Conservation (phyloP, 2,329 filamentous ascomycete species). For the Trichoderma brevicompactum region DNA sequence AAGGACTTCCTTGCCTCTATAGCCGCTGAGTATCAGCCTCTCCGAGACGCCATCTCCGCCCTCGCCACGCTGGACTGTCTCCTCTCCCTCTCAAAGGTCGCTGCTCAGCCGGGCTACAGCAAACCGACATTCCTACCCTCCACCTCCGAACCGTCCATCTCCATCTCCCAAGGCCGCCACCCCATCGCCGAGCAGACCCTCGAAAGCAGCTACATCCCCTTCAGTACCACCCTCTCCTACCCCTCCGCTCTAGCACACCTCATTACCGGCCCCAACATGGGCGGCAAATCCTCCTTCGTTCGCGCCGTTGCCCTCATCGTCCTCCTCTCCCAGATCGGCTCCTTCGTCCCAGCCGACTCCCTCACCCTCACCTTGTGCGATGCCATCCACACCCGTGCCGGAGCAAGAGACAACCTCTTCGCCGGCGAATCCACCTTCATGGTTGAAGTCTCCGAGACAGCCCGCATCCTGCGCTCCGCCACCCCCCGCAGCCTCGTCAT, state of each 20-base stretch:
- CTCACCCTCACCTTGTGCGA: slow-evolving; percentile 82
- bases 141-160: slow-evolving; percentile 67
- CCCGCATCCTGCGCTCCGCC: slow-evolving; percentile 86
- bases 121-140: slow-evolving; percentile 71
- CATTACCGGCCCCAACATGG: slow-evolving; percentile 98
- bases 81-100: slow-evolving; percentile 81
- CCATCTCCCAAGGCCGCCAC: slow-evolving; percentile 71
- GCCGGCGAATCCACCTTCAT: slow-evolving; percentile 96
- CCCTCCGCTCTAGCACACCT: slow-evolving; percentile 73
- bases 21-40: slow-evolving; percentile 80
- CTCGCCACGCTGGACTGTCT: slow-evolving; percentile 90
- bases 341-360: slow-evolving; percentile 82
- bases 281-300: slow-evolving; percentile 97
- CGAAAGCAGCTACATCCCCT: slow-evolving; percentile 86
- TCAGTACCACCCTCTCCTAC: slow-evolving; percentile 74
- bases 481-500: slow-evolving; percentile 85
- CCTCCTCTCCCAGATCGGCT: slow-evolving; percentile 93
- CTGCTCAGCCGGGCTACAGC: slow-evolving; percentile 82
- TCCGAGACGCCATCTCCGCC: slow-evolving; percentile 85
- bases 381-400: slow-evolving; percentile 93
- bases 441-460: slow-evolving; percentile 94
- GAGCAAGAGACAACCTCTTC: slow-evolving; percentile 94
- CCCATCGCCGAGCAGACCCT: slow-evolving; percentile 95
- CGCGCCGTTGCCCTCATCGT: slow-evolving; percentile 88
- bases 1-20: slow-evolving; percentile 71